These are phyloP conservation scores for Coleophoma eucalyptorum DNA, from an alignment of 2,329 filamentous ascomycete genomes.

Conservation along the genomic window DNA sequence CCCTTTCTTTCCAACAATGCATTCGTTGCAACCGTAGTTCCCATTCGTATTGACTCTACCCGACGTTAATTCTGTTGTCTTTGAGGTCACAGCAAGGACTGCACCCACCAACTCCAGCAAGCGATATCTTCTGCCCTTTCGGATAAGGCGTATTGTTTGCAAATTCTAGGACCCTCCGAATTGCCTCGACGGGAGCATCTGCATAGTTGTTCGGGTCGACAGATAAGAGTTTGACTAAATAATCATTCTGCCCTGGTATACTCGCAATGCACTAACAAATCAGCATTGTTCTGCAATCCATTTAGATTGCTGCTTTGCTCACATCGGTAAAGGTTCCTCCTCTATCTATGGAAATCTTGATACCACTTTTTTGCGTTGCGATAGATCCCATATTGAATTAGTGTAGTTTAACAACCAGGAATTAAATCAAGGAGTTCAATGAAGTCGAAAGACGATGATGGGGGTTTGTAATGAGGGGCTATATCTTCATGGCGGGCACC, in stretches of 20 bases:
- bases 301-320: not conserved
- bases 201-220: conserved; percentile 66
- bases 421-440: not conserved
- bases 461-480: no score
- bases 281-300: not conserved
- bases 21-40: conserved; percentile 75
- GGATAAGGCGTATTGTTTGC: conserved; percentile 57
- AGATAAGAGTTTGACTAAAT: conserved; percentile 75
- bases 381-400: not conserved
- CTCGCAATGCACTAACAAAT: conserved; percentile 51
- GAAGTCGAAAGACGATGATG: not conserved
- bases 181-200: conserved; percentile 64
- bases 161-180: conserved; percentile 55
- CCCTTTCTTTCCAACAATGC: conserved; percentile 68
- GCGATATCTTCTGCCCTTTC: conserved; percentile 58
- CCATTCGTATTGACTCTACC: conserved; percentile 60
- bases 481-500: no score
- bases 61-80: not conserved
- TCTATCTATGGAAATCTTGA: conserved; percentile 26
- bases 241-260: conserved; percentile 33
- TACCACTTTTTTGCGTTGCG: conserved; percentile 1
- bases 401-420: not conserved
- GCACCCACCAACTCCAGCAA: not conserved
- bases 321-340: conserved; percentile 69
- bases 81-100: not conserved